Base-by-base conservation (phyloP, 305 asterid genomes). In the Solanum chacoense region DNA sequence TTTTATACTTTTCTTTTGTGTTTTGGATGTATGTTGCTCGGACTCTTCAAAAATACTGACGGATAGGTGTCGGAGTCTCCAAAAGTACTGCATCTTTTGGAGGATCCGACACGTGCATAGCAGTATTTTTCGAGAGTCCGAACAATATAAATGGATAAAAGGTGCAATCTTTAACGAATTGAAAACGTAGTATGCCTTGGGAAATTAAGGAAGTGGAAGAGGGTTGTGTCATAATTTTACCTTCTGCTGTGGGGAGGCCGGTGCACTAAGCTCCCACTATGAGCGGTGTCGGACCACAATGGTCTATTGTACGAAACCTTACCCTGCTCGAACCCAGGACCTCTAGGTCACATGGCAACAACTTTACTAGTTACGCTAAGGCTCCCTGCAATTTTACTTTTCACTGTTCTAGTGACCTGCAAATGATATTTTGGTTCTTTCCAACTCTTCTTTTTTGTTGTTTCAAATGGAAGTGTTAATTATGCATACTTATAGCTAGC, bases 1-100 rank as follows among this genome's bases (percentile, higher is more conserved):
- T 71, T 71, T 89, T 88, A 90, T 89, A 89, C 88, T 86, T 85
- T 84, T 88, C 85, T 89, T 87, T 37, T 37, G 73, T 86, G 88
- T 29, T 86, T 86, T 86, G 29, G 71, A 86, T 42, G 26, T 85
- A 14, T 37, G 22, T 35, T 85, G 40, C 7, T 71, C 4, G 37
- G 4, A 38, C n/a, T 86, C 29, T 69, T 35, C 6, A 38, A 59
- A 71, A 7, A 65, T 65, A 65, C 4, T 4, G 35, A 22, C 1
- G 0, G 8, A 26, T 40, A 28, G 3, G 63, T 80, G 85, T 40
- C 0, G 12, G 14, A 40, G 6, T 34, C 20, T 29, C 86, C 71
- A 81, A 29, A 40, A 81, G 28, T 29, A 29, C 11, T 81, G 40
- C 86, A 81, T 45, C 3, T 28, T 69, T 42, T 29, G 38, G 11